phyloP scores from a whole-genome alignment of 768 basidiomycete genomes.

The Aureoboletus auriporus region DNA sequence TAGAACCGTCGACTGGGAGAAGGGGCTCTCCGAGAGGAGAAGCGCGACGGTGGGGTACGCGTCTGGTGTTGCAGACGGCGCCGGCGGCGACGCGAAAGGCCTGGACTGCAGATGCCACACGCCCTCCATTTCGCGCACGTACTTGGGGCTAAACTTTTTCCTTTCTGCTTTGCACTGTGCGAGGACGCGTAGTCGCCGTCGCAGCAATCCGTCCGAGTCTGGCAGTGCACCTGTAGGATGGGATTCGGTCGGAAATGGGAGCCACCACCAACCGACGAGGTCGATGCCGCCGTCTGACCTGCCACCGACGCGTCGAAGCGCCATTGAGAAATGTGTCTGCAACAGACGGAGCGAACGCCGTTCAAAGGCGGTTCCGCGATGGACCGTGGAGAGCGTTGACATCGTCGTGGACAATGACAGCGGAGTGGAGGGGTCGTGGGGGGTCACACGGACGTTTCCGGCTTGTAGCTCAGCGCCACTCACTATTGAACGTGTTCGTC shows the following conservation, averaged over 20 bases:
- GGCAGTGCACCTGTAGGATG: slow-evolving; percentile 7
- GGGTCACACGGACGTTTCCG: slow-evolving; percentile 25
- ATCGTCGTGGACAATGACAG: not conserved
- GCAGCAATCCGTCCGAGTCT: slow-evolving; percentile 17
- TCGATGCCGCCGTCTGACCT: slow-evolving; percentile 88
- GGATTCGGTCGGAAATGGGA: slow-evolving; percentile 39
- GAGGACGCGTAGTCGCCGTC: slow-evolving; percentile 66
- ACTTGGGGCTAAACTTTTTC: slow-evolving; percentile 72
- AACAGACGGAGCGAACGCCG: slow-evolving; percentile 58
- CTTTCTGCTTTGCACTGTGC: slow-evolving; percentile 92
- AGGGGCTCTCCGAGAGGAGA: slow-evolving; percentile 76
- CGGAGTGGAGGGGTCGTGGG: slow-evolving; percentile 12
- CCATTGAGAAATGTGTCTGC: slow-evolving; percentile 70
- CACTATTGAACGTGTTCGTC: not conserved
- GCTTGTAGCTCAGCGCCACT: not conserved
- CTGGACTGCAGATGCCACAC: slow-evolving; percentile 47
- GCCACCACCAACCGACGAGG: slow-evolving; percentile 91
- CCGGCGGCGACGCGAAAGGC: not conserved
- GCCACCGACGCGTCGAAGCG: slow-evolving; percentile 76
- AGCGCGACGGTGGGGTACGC: slow-evolving; percentile 50
- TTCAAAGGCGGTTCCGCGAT: slow-evolving; percentile 76
- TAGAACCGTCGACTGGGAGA: slow-evolving; percentile 65
- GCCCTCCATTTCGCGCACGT: slow-evolving; percentile 90
- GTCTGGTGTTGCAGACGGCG: not conserved
- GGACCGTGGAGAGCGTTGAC: slow-evolving; percentile 45